Evolutionary conservation across 2,329 filamentous ascomycete species (phyloP), one percentile per base, ranked within the genome.

Genomic region (Colletotrichum australisinense): DNA sequence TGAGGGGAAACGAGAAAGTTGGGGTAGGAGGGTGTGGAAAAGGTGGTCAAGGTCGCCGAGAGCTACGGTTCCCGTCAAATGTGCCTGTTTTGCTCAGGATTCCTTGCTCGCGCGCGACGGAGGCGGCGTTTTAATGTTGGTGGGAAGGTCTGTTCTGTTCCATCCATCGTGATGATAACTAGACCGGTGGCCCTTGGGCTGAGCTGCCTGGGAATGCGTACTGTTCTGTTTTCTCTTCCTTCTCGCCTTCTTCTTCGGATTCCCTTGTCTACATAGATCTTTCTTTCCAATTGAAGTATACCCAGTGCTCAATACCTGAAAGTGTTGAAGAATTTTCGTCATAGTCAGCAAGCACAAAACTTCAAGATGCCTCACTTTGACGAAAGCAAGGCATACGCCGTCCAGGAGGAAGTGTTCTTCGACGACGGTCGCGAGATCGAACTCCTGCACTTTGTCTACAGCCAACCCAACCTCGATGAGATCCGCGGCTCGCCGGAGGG

Each of bases 361-460:
- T 28, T 5, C 26, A 62, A 58, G 53, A 67, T 74, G 66, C 58
- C 62, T 35, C 53, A 49, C 1, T 87, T 87, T 72, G 76, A 83
- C 70, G 66, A 80, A 16, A 79, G 79, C 26, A 82, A 83, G 73
- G 84, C 84, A 5, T 87, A 87, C 53, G 79, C 79, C 63, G 78
- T 80, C 56, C 84, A 86, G 74, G 84, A 82, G 59, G 83, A 85
- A 9, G 78, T 83, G 24, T 87, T 81, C 85, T 90, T 88, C 74
- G 90, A 94, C 76, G 93, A 95, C 80, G 93, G 93, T 22, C 89
- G 93, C 26, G 94, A 96, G 79, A 89, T 93, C 71, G 91, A 93
- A 77, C 87, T 96, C 5, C 85, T 95, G 5, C 90, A 93, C 75
- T 94, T 89, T 79, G 85, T 96, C 68, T 93, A 92, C 80, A 83